Percentiles rank a stretch among this genome's conserved stretches.
These are phyloP conservation scores for Penicillium antarcticum DNA, from an alignment of 495 filamentous ascomycete species.

Conservation along the genomic window DNA sequence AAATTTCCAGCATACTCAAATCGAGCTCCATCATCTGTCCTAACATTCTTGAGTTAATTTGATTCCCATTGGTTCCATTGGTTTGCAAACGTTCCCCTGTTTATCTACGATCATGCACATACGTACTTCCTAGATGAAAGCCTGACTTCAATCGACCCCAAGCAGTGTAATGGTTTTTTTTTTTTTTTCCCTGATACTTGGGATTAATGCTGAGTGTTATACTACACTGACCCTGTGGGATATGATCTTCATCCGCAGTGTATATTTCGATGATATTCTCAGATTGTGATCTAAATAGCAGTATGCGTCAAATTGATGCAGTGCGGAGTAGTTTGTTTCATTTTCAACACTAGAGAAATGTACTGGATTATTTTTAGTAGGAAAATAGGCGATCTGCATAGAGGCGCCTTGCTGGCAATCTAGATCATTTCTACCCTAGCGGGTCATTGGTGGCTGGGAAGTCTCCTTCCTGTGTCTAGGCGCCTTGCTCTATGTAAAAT, in stretches of 20 bases:
- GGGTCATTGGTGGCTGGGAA: neutral
- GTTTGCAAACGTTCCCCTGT: neutral
- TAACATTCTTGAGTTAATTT: neutral
- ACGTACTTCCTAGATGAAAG: neutral
- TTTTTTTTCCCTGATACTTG: no score
- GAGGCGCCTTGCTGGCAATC: neutral
- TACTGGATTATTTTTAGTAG: no score
- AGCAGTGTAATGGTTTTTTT: neutral
- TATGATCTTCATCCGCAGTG: no score
- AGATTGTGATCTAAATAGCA: no score
- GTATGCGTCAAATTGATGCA: no score
- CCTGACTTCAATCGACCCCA: neutral
- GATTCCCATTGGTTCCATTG: neutral
- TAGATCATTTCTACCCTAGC: neutral
- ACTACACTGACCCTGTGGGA: no score
- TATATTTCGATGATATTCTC: no score
- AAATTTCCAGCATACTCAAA: neutral
- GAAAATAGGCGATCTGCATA: neutral
- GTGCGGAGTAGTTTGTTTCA: no score
- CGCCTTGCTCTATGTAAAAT: neutral
- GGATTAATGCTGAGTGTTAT: no score
- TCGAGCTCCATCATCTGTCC: neutral
- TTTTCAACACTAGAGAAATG: no score
- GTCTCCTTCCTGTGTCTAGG: neutral
- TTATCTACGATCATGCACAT: neutral